A percentile compares a stretch with the other conserved stretches of the same genome.
Conservation (phyloP, 1,284 basidiomycete genomes). For the Austroboletus rostrupii region DNA sequence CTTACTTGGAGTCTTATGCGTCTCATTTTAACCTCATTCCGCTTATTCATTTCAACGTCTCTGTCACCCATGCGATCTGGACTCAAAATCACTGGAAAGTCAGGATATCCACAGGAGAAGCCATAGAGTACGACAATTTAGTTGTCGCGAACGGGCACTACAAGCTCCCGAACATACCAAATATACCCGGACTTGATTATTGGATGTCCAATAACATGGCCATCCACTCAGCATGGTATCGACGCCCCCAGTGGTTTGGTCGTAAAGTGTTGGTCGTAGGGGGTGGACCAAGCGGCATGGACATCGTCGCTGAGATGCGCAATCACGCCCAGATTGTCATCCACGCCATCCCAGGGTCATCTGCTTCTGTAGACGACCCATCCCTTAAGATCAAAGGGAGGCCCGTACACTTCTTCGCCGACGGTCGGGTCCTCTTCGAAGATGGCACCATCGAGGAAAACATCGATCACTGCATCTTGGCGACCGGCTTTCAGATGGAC, state of each 20-base stretch:
- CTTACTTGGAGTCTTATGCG: constrained; percentile 61
- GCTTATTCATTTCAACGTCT: constrained; percentile 52
- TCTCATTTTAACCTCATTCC: constrained; percentile 50
- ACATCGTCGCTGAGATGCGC: constrained; percentile 59
- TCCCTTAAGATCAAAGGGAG: constrained; percentile 43
- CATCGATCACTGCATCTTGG: constrained; percentile 63
- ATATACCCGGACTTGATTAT: constrained; percentile 49
- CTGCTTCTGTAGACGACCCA: constrained; percentile 26
- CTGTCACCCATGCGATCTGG: constrained; percentile 45
- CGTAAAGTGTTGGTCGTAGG: constrained; percentile 65
- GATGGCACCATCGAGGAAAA: constrained; percentile 52
- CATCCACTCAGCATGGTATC: constrained; percentile 64
- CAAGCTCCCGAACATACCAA: constrained; percentile 55
- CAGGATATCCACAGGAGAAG: constrained; percentile 35
- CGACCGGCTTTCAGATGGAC: constrained; percentile 66
- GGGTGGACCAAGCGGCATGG: constrained; percentile 63
- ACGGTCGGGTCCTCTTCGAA: constrained; percentile 53
- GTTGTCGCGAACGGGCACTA: constrained; percentile 75
- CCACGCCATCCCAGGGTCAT: constrained; percentile 48
- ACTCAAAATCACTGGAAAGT: constrained; percentile 47
- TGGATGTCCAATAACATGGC: constrained; percentile 55
- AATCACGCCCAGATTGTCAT: constrained; percentile 44
- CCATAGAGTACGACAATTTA: constrained; percentile 51
- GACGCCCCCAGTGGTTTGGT: constrained; percentile 46
- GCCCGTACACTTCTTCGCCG: constrained; percentile 39